Evolutionary conservation across 2,329 filamentous ascomycete genomes (phyloP).

Genomic region (Colletotrichum tamarilloi): DNA sequence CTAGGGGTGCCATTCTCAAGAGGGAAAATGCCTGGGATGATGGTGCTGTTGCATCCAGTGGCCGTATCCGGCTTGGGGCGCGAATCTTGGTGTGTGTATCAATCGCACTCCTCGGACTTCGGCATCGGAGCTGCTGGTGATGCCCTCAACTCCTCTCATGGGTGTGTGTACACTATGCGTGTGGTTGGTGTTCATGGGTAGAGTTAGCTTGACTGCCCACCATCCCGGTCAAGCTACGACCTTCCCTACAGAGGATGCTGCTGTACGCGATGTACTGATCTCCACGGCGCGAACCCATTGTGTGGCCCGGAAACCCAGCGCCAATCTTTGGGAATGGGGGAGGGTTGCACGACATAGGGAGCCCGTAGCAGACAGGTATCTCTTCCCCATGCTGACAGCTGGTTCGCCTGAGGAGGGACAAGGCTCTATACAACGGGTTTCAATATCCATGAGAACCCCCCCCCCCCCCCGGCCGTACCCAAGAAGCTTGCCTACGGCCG

Average conservation of each 20-base stretch:
- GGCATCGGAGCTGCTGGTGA: background rate
- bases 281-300: slow-evolving; percentile 1
- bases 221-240: background rate
- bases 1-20: background rate
- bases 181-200: background rate
- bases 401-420: background rate
- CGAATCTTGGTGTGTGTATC: background rate
- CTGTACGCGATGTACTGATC: slow-evolving; percentile 1
- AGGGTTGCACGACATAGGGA: background rate
- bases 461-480: background rate
- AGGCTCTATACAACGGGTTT: background rate
- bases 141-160: background rate
- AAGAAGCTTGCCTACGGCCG: slow-evolving; percentile 26
- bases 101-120: slow-evolving; percentile 1
- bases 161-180: background rate
- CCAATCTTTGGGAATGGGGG: slow-evolving; percentile 2
- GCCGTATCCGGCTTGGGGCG: background rate
- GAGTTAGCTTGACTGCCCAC: background rate
- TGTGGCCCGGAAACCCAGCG: slow-evolving; percentile 14
- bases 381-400: slow-evolving; percentile 4
- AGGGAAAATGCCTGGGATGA: background rate
- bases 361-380: background rate
- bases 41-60: slow-evolving; percentile 5
- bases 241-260: background rate
- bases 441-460: background rate